Evolutionary conservation across 441 rosid genomes (phyloP).

Genomic region (Macaranga tanarius): DNA sequence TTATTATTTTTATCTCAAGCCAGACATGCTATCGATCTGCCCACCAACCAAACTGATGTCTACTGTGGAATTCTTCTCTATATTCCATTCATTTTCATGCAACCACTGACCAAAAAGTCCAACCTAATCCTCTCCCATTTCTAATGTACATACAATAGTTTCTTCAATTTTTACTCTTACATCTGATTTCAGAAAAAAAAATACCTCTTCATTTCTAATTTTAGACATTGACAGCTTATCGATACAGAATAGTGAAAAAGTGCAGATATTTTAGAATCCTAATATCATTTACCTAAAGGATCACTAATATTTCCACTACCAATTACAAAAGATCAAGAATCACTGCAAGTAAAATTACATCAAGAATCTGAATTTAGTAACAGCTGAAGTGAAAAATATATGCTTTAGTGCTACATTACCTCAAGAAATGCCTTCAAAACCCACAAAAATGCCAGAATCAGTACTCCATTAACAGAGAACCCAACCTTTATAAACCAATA

Average conservation of each 20-base stretch:
- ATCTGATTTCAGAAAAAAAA: neutral
- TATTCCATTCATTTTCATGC: neutral
- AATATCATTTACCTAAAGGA: neutral
- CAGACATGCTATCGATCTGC: neutral
- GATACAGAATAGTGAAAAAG: neutral
- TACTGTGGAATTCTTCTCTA: neutral
- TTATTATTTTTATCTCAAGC: neutral
- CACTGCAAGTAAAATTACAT: neutral
- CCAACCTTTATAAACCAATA: constrained; percentile 46
- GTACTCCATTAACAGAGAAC: constrained; percentile 79
- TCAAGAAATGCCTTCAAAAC: constrained; percentile 86
- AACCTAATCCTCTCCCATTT: neutral
- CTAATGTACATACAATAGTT: neutral
- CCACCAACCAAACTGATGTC: neutral
- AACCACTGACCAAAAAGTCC: neutral
- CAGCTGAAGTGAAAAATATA: neutral
- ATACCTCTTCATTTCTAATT: too few species aligned
- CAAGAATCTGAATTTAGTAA: neutral
- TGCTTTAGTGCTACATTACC: constrained; percentile 32
- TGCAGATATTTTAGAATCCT: neutral
- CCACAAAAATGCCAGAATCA: constrained; percentile 80
- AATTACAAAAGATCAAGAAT: neutral
- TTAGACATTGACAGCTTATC: neutral
- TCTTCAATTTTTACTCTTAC: neutral
- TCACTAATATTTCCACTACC: neutral